Evolutionary conservation across 192 early-diverging fungal species (phyloP), one percentile per base, ranked within the genome.

Genomic region (Cetraspora pellucida): DNA sequence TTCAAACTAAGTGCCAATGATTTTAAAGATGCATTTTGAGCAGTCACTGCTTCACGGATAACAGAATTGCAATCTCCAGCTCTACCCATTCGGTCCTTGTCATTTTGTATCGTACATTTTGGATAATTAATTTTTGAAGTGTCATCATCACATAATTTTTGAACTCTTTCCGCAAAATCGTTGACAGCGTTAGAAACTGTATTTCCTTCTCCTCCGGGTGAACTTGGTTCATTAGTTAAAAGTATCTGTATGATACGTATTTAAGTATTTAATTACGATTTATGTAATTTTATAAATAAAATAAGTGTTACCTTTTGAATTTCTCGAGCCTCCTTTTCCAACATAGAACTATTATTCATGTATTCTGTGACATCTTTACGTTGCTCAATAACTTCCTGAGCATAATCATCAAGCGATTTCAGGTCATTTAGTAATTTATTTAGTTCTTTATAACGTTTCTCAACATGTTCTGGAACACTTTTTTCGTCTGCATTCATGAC

Each of bases 1-100:
- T 72, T 72, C n/a, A 72, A 52, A 57, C 70, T 72, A 72, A 57
- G 28, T 52, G 70, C 11, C 2, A 72, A 57, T 27, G 70, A 72
- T 57, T n/a, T 57, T 16, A 72, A 31, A 10, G 70, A 72, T 72
- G 57, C 70, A 21, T 72, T 52, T 23, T 72, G 70, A 23, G 47
- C 70, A 19, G 57, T 72, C 10, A 72, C 70, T 3, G 70, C 70
- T n/a, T 57, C 50, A 5, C 19, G 50, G 17, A 72, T 72, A 14
- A 58, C 27, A 8, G 50, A 57, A 43, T 72, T 72, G 17, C 70
- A 21, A 23, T 72, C 70, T 31, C 37, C 70, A 21, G 52, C 14
- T 21, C 52, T 52, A 37, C 30, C 52, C 1, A 43, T 31, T 52
- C 54, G 54, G 57, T 25, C 54, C 10, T 57, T 31, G 1, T 58